Conservation (phyloP, 306 rosid genomes). For the Trifolium repens region DNA sequence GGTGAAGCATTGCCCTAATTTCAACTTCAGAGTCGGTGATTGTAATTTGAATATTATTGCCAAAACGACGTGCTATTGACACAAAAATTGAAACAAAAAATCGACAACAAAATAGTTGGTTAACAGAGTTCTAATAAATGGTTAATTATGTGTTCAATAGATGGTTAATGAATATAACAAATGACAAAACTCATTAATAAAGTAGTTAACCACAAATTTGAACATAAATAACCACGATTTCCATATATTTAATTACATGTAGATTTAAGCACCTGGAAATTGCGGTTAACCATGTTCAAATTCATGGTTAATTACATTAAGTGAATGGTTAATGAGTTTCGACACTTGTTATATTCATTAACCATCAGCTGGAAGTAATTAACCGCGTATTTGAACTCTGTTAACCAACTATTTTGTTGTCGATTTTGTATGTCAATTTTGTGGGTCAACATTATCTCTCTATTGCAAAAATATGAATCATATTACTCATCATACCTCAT, state of each 20-base stretch:
- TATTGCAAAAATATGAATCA: constrained; percentile 18
- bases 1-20: background rate
- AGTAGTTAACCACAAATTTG: background rate
- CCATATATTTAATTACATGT: too few relatives aligned
- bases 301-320: too few relatives aligned
- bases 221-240: too few relatives aligned
- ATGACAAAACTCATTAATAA: background rate
- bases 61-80: background rate
- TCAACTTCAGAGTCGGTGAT: constrained; percentile 23
- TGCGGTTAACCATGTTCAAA: too few relatives aligned
- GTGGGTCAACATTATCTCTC: background rate
- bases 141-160: background rate
- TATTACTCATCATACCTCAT: constrained; percentile 7
- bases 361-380: background rate
- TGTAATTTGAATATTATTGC: background rate
- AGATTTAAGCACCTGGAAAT: too few relatives aligned
- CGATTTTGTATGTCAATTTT: background rate
- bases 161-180: background rate
- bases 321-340: background rate
- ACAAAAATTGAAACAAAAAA: background rate
- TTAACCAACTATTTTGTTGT: background rate
- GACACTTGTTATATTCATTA: background rate
- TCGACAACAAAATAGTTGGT: background rate
- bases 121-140: background rate
- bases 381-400: background rate